Evolutionary conservation across 179 eudicot species (phyloP).

Genomic region (Silene vulgaris): DNA sequence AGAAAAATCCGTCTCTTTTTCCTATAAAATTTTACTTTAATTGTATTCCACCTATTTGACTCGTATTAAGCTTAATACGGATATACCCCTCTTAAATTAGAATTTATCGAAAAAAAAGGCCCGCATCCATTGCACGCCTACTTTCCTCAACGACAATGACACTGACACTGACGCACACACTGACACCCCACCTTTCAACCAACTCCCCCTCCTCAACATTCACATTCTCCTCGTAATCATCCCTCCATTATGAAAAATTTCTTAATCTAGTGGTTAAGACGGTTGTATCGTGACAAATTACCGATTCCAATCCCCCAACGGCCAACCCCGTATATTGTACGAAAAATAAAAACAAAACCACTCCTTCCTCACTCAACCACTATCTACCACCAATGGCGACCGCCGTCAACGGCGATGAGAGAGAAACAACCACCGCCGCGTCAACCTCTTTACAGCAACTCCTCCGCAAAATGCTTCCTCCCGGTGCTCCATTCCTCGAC

Average conservation of each 20-base stretch:
- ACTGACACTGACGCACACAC: too few species aligned
- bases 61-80: too few species aligned
- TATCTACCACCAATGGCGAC: not conserved
- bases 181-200: not conserved
- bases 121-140: not conserved
- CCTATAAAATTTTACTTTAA: too few species aligned
- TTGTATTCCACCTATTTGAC: too few species aligned
- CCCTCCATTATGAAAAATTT: too few species aligned
- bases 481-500: not conserved
- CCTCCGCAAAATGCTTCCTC: constrained; percentile 2
- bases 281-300: too few species aligned
- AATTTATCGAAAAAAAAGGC: not conserved
- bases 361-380: not conserved
- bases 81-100: too few species aligned
- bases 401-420: not conserved
- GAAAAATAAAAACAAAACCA: not conserved
- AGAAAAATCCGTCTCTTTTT: too few species aligned
- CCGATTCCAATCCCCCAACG: too few species aligned
- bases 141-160: not conserved
- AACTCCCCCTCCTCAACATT: not conserved
- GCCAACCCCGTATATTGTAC: too few species aligned
- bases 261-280: too few species aligned
- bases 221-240: not conserved
- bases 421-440: not conserved
- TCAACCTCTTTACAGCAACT: not conserved